Evolutionary conservation across 257 asterid species (phyloP).

Genomic region (Rhazya stricta): DNA sequence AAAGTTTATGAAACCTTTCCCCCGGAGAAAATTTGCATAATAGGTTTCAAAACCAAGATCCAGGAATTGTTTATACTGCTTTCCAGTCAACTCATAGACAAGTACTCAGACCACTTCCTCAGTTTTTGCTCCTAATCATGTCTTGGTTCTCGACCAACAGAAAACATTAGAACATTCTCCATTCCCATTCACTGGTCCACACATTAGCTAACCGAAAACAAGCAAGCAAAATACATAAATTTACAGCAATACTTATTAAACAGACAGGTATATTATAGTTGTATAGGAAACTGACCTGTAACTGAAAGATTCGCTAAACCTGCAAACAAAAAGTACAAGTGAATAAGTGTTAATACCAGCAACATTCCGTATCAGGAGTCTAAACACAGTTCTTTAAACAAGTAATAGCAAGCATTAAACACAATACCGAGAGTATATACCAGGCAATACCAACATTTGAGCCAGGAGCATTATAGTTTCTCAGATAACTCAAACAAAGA

Average conservation of each 20-base stretch:
- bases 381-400: background rate
- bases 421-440: background rate
- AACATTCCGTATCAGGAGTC: background rate
- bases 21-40: background rate
- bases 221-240: background rate
- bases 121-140: background rate
- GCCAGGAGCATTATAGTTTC: background rate
- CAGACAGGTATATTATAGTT: constrained; percentile 1
- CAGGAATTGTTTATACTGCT: background rate
- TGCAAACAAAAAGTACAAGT: constrained; percentile 36
- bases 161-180: background rate
- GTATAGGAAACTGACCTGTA: constrained; percentile 43
- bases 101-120: background rate
- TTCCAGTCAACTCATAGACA: background rate
- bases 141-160: background rate
- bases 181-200: background rate
- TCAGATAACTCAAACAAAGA: background rate
- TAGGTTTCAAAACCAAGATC: background rate
- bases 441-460: background rate
- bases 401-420: background rate
- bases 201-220: background rate
- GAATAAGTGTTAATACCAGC: constrained; percentile 7
- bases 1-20: background rate
- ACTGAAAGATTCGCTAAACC: constrained; percentile 86
- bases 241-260: background rate